Conservation (phyloP, 345 rosid species). For the Linum trigynum region DNA sequence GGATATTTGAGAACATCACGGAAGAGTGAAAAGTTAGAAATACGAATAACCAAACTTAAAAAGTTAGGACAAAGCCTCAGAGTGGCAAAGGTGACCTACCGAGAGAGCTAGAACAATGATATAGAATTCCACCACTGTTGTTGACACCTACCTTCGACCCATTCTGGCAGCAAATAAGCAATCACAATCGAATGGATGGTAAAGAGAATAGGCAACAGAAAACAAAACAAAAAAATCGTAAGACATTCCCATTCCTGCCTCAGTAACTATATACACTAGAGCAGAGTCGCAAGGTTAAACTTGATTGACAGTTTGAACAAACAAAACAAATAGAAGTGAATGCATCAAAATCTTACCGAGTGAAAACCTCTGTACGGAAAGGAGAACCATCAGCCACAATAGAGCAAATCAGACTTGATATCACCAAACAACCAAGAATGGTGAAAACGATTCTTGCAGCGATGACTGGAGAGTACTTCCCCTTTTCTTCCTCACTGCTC, state of each 20-base stretch:
- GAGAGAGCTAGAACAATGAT: conserved; percentile 47
- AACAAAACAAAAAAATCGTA: neutral
- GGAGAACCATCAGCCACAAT: conserved; percentile 66
- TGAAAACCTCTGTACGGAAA: conserved; percentile 67
- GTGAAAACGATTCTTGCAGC: conserved; percentile 50
- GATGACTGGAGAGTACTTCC: conserved; percentile 40
- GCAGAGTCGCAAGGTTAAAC: too few species aligned
- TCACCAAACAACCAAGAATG: conserved; percentile 56
- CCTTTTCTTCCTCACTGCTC: conserved; percentile 30
- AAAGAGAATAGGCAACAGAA: neutral
- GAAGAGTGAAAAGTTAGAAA: neutral
- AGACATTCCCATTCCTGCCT: neutral
- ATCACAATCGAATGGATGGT: neutral
- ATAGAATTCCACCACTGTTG: conserved; percentile 67
- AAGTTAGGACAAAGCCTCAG: neutral
- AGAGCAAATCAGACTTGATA: conserved; percentile 63
- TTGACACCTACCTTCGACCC: conserved; percentile 63
- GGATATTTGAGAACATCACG: conserved; percentile 1
- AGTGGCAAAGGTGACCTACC: conserved; percentile 35
- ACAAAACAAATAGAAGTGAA: neutral
- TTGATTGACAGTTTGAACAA: neutral
- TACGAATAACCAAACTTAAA: too few species aligned
- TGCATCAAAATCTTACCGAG: conserved; percentile 48
- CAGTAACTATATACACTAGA: neutral
- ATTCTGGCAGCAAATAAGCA: neutral